Base-by-base conservation (phyloP, 805 yeast genomes). In the Teunomyces aglyptinius region DNA sequence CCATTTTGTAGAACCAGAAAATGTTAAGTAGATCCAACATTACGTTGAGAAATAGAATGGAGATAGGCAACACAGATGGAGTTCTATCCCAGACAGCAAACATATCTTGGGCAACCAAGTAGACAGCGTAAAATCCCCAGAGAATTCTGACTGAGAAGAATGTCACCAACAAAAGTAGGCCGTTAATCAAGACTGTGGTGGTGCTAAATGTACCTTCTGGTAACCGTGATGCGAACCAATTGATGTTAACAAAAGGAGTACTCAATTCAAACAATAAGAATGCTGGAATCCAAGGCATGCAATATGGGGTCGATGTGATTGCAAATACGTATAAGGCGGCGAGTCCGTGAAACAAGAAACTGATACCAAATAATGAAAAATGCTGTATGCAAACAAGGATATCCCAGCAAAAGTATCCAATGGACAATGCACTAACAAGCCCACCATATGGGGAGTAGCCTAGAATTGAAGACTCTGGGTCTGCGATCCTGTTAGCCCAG, bases 331-430 rank as follows among this genome's bases (percentile, higher is more conserved):
- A 78, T 45, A 89, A 64, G 0, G 98, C 89, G 1, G 91, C 90
- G 34, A 80, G 55, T 0, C 95, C 98, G 61, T 94, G 99, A 49
- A 88, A 68, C 47, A 89, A 68, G 65, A 88, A 94, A 38, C 91
- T 89, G 12, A 80, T 44, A 0, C 99, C 98, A 65, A 89, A 94
- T 52, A 87, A 63, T 43, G 76, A 68, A 62, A 71, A 81, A 68
- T 86, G 75, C 43, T 66, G 67, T 6, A 82, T 5, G 61, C 97
- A 91, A 46, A 90, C 83, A 48, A 69, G 65, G 31, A 85, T 50
- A 65, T 94, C 99, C 99, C 99, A 94, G 18, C 89, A 54, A 62
- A 94, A 94, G 69, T 94, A 94, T 2, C 98, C 99, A 7, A 76
- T 61, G 7, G 95, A 83, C 46, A 85, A 59, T 1, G 97, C 75